phyloP scores from a whole-genome alignment of 2,329 filamentous ascomycete species.

The Emergomyces pasteurianus region DNA sequence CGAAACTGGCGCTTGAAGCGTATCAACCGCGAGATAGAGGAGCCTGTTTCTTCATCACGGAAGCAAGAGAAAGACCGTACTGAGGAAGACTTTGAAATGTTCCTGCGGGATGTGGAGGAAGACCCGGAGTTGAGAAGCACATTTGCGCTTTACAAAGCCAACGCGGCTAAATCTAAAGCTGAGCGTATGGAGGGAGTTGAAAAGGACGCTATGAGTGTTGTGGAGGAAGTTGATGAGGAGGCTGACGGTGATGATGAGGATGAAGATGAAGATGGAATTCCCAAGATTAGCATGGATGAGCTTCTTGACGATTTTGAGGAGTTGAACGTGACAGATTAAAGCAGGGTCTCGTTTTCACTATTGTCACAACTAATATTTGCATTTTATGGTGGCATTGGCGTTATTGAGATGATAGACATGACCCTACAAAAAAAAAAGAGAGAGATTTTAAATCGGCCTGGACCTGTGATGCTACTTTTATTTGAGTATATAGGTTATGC shows the following conservation, averaged over 20 bases:
- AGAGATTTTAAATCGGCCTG: not conserved
- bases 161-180: slow-evolving; percentile 40
- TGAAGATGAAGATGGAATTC: slow-evolving; percentile 53
- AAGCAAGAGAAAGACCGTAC: slow-evolving; percentile 64
- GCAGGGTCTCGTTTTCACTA: not conserved
- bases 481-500: not conserved
- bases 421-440: not conserved
- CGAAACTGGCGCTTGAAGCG: slow-evolving; percentile 93
- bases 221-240: slow-evolving; percentile 35
- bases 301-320: slow-evolving; percentile 90
- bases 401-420: not conserved
- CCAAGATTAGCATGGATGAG: slow-evolving; percentile 65
- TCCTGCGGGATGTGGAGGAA: slow-evolving; percentile 92
- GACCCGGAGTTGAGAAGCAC: slow-evolving; percentile 78
- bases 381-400: not conserved
- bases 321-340: slow-evolving; percentile 48
- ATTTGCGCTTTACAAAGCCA: slow-evolving; percentile 70
- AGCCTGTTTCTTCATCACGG: slow-evolving; percentile 27
- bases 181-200: slow-evolving; percentile 37
- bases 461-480: not conserved
- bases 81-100: slow-evolving; percentile 93
- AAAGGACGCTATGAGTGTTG: slow-evolving; percentile 21
- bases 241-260: slow-evolving; percentile 40
- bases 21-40: slow-evolving; percentile 80
- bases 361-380: not conserved